These are phyloP conservation scores for Auricularia sp. DNA, from an alignment of 768 basidiomycete genomes.

Conservation along the genomic window DNA sequence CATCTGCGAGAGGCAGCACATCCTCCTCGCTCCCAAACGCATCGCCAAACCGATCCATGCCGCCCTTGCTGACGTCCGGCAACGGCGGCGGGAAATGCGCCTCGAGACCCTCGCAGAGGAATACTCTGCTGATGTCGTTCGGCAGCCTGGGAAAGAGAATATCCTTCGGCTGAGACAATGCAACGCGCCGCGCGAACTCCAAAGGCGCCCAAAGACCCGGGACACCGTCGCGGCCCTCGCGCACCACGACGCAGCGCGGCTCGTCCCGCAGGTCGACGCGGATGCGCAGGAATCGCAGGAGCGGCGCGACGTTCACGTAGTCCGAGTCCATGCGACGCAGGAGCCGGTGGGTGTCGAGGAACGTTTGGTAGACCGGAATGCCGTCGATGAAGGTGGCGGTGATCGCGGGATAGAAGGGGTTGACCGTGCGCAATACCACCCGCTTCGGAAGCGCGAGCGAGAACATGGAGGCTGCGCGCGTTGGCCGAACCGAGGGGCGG, in stretches of 20 bases:
- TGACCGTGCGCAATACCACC: neutral
- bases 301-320: conserved; percentile 61
- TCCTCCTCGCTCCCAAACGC: conserved; percentile 45
- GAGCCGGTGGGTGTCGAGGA: conserved; percentile 34
- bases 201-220: conserved; percentile 67
- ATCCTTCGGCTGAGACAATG: conserved; percentile 32
- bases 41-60: conserved; percentile 53
- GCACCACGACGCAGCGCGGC: conserved; percentile 34
- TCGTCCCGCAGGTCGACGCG: conserved; percentile 7
- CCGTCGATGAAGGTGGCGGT: neutral
- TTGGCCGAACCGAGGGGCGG: neutral
- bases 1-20: conserved; percentile 24
- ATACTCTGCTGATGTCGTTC: conserved; percentile 35
- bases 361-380: conserved; percentile 65
- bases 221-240: conserved; percentile 38
- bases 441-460: neutral
- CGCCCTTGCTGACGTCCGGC: conserved; percentile 39
- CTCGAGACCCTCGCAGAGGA: conserved; percentile 52
- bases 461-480: neutral
- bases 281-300: conserved; percentile 36
- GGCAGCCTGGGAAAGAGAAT: conserved; percentile 7
- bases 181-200: conserved; percentile 39
- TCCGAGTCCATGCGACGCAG: conserved; percentile 70
- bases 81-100: conserved; percentile 54
- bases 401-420: neutral